Percentiles rank a stretch among this genome's conserved stretches.
Conservation (phyloP, 768 basidiomycete species). For the Grammothele lineata region DNA sequence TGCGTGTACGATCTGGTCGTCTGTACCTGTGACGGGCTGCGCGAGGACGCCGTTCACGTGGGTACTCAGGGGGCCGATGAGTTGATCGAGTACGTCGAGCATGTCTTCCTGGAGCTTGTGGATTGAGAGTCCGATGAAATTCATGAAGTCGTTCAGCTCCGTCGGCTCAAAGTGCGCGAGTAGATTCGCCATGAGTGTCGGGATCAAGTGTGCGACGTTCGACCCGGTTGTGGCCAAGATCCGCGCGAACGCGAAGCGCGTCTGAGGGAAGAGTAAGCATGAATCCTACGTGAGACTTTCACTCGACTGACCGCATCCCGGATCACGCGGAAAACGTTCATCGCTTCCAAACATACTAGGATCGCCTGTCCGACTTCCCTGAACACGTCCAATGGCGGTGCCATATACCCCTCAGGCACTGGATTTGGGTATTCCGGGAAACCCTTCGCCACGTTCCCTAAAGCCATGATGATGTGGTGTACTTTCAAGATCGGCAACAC, state of each 20-base stretch:
- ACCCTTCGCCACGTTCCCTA: slow-evolving; percentile 93
- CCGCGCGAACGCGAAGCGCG: slow-evolving; percentile 89
- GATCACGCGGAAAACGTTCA: slow-evolving; percentile 83
- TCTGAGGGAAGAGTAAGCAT: slow-evolving; percentile 40
- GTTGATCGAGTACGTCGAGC: slow-evolving; percentile 83
- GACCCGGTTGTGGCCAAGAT: slow-evolving; percentile 88
- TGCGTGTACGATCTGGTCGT: slow-evolving; percentile 72
- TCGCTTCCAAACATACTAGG: slow-evolving; percentile 78
- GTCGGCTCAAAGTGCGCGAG: slow-evolving; percentile 88
- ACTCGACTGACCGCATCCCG: slow-evolving; percentile 77
- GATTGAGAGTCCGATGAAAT: slow-evolving; percentile 87
- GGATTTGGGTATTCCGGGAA: slow-evolving; percentile 87
- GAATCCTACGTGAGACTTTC: neutral
- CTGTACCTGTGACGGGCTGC: slow-evolving; percentile 82
- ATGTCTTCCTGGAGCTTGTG: slow-evolving; percentile 91
- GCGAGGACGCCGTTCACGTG: slow-evolving; percentile 78
- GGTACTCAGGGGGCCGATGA: slow-evolving; percentile 79
- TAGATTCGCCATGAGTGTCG: slow-evolving; percentile 85
- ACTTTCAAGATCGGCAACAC: slow-evolving; percentile 78
- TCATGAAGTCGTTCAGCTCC: slow-evolving; percentile 93
- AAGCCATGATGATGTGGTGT: slow-evolving; percentile 91
- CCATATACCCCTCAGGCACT: slow-evolving; percentile 58
- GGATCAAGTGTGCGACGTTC: slow-evolving; percentile 81
- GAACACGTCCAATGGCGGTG: slow-evolving; percentile 77
- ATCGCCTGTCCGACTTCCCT: slow-evolving; percentile 83